A percentile compares a stretch with the other conserved stretches of the same genome.
These are phyloP conservation scores for Nicotiana paniculata DNA, from an alignment of 257 asterid species.

Conservation along the genomic window DNA sequence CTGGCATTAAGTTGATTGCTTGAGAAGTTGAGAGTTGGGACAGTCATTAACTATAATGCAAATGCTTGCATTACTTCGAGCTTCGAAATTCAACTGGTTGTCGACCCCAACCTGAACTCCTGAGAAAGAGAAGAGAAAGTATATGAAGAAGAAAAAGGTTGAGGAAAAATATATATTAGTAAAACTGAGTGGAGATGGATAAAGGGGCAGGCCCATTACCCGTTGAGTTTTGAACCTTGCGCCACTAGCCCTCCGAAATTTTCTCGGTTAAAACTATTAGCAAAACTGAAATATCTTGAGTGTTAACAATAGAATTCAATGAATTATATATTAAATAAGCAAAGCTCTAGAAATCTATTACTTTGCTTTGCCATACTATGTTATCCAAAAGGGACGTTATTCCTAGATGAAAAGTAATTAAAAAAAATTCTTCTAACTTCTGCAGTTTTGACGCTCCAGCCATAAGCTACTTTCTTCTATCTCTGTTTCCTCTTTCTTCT, in stretches of 20 bases:
- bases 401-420: not conserved
- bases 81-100: not conserved
- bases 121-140: not conserved
- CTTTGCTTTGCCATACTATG: not conserved
- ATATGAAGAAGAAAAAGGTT: not conserved
- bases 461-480: not conserved
- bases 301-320: not conserved
- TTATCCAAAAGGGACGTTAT: not conserved
- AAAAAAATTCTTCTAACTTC: not conserved
- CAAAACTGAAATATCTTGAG: not conserved
- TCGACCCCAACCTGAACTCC: not conserved
- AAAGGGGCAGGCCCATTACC: too few species aligned
- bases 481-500: conserved; percentile 11
- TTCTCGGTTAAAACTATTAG: too few species aligned
- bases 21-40: not conserved
- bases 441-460: not conserved
- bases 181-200: not conserved
- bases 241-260: too few species aligned
- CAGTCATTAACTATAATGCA: not conserved
- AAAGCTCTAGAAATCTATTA: not conserved
- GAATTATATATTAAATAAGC: not conserved
- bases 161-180: not conserved
- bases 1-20: not conserved
- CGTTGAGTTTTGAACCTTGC: too few species aligned
- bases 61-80: not conserved